Conservation (phyloP, 1,284 basidiomycete species). For the Amylostereum chailletii region DNA sequence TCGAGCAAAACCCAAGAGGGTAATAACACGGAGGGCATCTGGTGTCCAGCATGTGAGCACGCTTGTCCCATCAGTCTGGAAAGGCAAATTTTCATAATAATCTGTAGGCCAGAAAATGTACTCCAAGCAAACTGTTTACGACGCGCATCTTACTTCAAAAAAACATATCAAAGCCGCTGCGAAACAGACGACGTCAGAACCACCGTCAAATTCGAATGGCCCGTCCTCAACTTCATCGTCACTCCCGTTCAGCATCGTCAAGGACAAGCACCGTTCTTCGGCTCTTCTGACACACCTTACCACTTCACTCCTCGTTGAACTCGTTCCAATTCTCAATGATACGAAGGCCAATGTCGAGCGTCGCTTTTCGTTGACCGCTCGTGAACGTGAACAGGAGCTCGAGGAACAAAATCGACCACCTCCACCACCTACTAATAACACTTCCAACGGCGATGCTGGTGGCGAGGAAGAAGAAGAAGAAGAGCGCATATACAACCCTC, state of each 20-base stretch:
- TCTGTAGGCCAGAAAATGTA: conserved; percentile 86
- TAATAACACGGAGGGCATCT: conserved; percentile 64
- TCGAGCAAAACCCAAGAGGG: conserved; percentile 28
- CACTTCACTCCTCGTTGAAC: conserved; percentile 55
- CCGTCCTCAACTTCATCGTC: conserved; percentile 23
- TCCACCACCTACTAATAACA: conserved; percentile 39
- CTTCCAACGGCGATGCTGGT: conserved; percentile 35
- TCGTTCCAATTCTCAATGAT: conserved; percentile 70
- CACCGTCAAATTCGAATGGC: conserved; percentile 56
- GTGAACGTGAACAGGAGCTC: conserved; percentile 91
- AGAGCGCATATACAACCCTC: conserved; percentile 93
- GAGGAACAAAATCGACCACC: conserved; percentile 75
- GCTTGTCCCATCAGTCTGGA: not conserved
- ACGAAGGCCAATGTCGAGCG: conserved; percentile 96
- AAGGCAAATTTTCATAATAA: not conserved
- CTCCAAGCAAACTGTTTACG: conserved; percentile 96
- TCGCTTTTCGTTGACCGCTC: conserved; percentile 89
- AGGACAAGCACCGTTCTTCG: conserved; percentile 56
- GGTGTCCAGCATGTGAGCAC: conserved; percentile 90
- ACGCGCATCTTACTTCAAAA: conserved; percentile 90
- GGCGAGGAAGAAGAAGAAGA: conserved; percentile 87
- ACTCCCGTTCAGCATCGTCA: conserved; percentile 30
- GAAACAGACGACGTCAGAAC: conserved; percentile 53
- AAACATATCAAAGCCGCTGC: conserved; percentile 89
- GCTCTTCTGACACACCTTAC: conserved; percentile 71